phyloP scores from a whole-genome alignment of 2,329 filamentous ascomycete genomes.

The Teratosphaeria pseudoeucalypti region DNA sequence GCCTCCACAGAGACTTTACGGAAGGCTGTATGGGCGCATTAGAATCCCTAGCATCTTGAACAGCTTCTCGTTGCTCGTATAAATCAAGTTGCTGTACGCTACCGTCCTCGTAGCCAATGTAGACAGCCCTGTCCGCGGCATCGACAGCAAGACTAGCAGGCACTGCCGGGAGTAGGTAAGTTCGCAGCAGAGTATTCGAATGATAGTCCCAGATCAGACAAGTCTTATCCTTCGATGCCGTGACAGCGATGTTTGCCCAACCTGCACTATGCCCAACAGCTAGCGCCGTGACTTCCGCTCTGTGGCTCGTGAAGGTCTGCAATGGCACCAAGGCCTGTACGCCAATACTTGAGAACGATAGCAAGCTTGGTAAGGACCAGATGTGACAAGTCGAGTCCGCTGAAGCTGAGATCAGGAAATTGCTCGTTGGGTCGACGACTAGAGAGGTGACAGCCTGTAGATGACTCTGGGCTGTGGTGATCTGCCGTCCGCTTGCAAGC shows the following conservation, averaged over 20 bases:
- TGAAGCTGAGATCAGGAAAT: conserved; percentile 67
- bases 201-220: conserved; percentile 90
- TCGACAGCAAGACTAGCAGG: conserved; percentile 69
- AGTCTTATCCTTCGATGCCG: conserved; percentile 74
- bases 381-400: conserved; percentile 85
- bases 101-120: conserved; percentile 69
- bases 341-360: conserved; percentile 48
- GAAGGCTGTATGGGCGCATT: conserved; percentile 30
- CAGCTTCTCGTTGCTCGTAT: conserved; percentile 28
- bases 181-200: conserved; percentile 65
- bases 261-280: conserved; percentile 55
- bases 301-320: conserved; percentile 67
- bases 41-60: conserved; percentile 12
- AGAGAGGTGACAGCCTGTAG: conserved; percentile 72
- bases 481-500: conserved; percentile 64
- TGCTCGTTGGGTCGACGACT: conserved; percentile 56
- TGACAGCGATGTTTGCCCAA: conserved; percentile 72
- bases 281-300: conserved; percentile 59
- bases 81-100: conserved; percentile 73
- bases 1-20: conserved; percentile 23
- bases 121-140: conserved; percentile 72
- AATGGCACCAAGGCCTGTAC: conserved; percentile 57
- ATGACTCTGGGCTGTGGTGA: conserved; percentile 67
- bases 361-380: conserved; percentile 70
- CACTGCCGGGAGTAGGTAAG: conserved; percentile 64